Conservation (phyloP, 352 stramenopile genomes). For the Globisporangium barbulae region DNA sequence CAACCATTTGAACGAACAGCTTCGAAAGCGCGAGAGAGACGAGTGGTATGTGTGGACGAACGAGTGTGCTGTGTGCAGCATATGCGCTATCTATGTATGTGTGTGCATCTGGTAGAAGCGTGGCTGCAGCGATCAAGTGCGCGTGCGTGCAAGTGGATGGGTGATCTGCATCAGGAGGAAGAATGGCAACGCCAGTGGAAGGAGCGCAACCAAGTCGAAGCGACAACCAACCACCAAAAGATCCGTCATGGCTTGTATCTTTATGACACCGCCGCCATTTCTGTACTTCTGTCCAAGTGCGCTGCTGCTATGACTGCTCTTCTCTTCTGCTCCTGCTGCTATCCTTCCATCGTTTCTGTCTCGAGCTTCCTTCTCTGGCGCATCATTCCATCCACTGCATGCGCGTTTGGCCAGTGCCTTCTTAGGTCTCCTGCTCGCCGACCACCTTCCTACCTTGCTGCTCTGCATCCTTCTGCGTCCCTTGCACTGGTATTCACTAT, state of each 20-base stretch:
- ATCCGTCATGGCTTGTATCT: slow-evolving; percentile 1
- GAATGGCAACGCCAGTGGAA: neutral
- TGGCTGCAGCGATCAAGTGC: neutral
- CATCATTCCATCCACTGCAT: neutral
- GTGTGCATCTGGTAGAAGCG: neutral
- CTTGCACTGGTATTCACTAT: slow-evolving; percentile 10
- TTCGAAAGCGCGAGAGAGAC: neutral
- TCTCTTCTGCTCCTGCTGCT: neutral
- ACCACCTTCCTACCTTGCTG: neutral
- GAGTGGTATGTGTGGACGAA: slow-evolving; percentile 1
- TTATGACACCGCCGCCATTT: neutral
- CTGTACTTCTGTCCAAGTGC: neutral
- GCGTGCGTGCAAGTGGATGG: neutral
- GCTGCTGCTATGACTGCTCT: neutral
- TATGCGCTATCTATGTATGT: neutral
- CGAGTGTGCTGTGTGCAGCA: neutral
- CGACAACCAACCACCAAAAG: neutral
- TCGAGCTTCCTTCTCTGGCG: slow-evolving; percentile 10
- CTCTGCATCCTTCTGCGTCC: neutral
- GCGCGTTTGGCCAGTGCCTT: neutral
- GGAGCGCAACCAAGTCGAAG: neutral
- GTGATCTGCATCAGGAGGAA: neutral
- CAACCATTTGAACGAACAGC: slow-evolving; percentile 9
- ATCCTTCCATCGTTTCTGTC: slow-evolving; percentile 1
- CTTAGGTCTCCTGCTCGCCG: neutral